Evolutionary conservation across 352 stramenopile species (phyloP), one percentile per base, ranked within the genome.

Genomic region (Phytopythium litorale): DNA sequence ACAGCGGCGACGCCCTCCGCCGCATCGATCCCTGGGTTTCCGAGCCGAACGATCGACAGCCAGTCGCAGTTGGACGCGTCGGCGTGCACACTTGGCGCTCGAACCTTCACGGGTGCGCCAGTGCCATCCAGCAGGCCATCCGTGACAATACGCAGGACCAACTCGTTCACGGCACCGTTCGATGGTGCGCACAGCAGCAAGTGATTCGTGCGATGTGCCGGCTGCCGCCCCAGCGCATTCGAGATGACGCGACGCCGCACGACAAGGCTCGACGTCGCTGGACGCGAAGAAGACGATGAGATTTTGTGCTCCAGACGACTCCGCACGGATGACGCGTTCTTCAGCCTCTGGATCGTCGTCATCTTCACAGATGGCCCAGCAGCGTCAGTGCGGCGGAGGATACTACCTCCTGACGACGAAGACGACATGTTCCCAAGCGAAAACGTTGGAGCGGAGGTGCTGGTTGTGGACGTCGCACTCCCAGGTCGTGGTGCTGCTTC

Each of bases 91-190:
- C 81, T 91, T 25, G 87, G 87, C 1, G 85, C 78, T 45, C 73
- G 78, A 2, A 94, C 81, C 65, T 79, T 83, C 1, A 67, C 71
- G 7, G 81, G 46, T 2, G 79, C 75, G 0, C 87, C 85, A 0
- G 55, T 59, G 32, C 63, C 78, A 57, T 91, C 88, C 59, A 92
- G 73, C 0, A 97, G 67, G 8, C 89, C 88, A 46, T 97, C 78
- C 0, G 75, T 89, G 32, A 96, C 81, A 33, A 97, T 91, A 50
- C 89, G 82, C 32, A 94, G 53, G n/a, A 97, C 84, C 25, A 97
- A 46, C 56, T 97, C 88, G 58, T 97, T 92, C 0, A 97, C 87
- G 21, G 91, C 91, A 38, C 89, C 89, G 66, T 97, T 97, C 13
- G 91, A 97, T 16, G 91, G 91, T 2, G 91, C 89, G 66, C 87